These are phyloP conservation scores for Uromyces viciae-fabae DNA, from an alignment of 1,284 basidiomycete species.

Conservation along the genomic window DNA sequence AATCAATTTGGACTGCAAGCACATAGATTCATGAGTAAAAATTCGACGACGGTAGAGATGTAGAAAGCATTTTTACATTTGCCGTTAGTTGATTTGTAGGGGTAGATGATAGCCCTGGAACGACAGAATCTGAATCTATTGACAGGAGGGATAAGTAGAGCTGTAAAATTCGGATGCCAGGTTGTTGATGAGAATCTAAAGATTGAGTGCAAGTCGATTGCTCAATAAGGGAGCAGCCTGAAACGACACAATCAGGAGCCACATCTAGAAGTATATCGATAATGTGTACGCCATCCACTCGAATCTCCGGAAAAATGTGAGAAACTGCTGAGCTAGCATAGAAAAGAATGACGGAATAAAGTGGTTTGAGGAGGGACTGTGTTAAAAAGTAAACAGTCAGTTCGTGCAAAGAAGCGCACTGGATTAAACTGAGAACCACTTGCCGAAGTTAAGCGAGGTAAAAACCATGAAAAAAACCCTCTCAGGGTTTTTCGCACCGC, in stretches of 20 bases:
- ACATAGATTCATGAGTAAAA: neutral
- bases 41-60: no score
- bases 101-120: slow-evolving; percentile 31
- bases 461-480: slow-evolving; percentile 36
- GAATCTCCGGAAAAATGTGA: slow-evolving; percentile 88
- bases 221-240: slow-evolving; percentile 62
- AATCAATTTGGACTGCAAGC: slow-evolving; percentile 26
- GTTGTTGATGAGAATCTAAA: slow-evolving; percentile 24
- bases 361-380: slow-evolving; percentile 67
- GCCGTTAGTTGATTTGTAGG: slow-evolving; percentile 33
- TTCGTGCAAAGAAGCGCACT: slow-evolving; percentile 44
- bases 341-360: slow-evolving; percentile 69
- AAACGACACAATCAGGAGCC: slow-evolving; percentile 67
- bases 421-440: neutral
- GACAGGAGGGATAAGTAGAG: slow-evolving; percentile 66
- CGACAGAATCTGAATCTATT: slow-evolving; percentile 19
- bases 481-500: slow-evolving; percentile 20
- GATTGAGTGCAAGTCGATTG: neutral
- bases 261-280: slow-evolving; percentile 72
- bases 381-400: slow-evolving; percentile 20
- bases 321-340: slow-evolving; percentile 87
- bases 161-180: slow-evolving; percentile 64
- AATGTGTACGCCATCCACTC: slow-evolving; percentile 80
- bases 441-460: neutral
- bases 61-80: slow-evolving; percentile 14